Conservation (phyloP, 495 filamentous ascomycete species). For the Xylaria nigripes region DNA sequence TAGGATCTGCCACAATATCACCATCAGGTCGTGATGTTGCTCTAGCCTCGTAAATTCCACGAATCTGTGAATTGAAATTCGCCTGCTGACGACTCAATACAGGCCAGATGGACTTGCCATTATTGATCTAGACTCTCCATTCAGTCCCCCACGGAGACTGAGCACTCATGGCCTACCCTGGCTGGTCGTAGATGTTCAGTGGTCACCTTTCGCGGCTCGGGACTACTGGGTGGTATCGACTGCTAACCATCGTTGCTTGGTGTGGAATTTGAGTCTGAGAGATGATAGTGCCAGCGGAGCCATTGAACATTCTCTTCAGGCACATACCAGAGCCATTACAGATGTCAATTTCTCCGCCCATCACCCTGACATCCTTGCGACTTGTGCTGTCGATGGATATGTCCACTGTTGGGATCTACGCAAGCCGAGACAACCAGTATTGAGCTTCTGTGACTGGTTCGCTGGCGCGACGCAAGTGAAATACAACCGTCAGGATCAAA, state of each 20-base stretch:
- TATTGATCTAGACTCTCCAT: constrained; percentile 87
- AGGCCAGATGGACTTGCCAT: constrained; percentile 79
- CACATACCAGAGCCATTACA: constrained; percentile 82
- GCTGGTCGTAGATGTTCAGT: constrained; percentile 97
- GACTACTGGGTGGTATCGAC: constrained; percentile 93
- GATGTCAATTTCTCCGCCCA: constrained; percentile 96
- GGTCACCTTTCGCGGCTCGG: constrained; percentile 84
- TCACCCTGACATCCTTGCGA: constrained; percentile 80
- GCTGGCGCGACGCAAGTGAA: constrained; percentile 94
- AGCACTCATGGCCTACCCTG: constrained; percentile 77
- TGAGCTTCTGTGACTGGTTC: constrained; percentile 89
- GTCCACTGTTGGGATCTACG: constrained; percentile 91
- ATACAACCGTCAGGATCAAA: constrained; percentile 78
- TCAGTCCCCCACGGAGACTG: constrained; percentile 78
- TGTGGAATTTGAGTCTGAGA: constrained; percentile 83
- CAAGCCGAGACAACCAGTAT: constrained; percentile 59
- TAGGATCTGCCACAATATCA: constrained; percentile 66
- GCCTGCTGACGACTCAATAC: constrained; percentile 8
- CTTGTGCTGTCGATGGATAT: constrained; percentile 88
- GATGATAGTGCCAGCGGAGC: constrained; percentile 59
- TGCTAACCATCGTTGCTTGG: constrained; percentile 87
- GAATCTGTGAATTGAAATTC: background rate
- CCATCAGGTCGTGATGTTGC: constrained; percentile 89
- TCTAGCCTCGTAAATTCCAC: constrained; percentile 64
- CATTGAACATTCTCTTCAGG: constrained; percentile 85